phyloP scores from a whole-genome alignment of 768 basidiomycete genomes.

The Tulasnella sp. region DNA sequence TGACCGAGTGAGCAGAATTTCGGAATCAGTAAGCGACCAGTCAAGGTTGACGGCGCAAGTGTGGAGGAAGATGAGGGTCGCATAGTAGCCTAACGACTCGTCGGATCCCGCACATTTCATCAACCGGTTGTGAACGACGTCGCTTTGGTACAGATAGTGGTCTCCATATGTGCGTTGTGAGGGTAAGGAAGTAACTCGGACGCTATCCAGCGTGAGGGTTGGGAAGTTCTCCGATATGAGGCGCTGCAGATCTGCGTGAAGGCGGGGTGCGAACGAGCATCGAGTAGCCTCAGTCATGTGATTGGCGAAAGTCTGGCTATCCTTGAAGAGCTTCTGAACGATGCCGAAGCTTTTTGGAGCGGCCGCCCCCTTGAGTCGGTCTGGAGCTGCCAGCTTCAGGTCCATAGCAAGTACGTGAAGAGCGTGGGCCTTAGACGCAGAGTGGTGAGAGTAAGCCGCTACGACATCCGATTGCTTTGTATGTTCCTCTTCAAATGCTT shows the following conservation, averaged over 20 bases:
- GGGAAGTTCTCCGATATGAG: constrained; percentile 58
- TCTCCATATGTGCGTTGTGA: constrained; percentile 79
- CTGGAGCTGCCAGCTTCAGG: constrained; percentile 40
- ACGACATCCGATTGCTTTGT: constrained; percentile 65
- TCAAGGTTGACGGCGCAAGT: constrained; percentile 83
- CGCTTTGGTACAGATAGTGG: constrained; percentile 70
- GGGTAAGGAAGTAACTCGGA: constrained; percentile 63
- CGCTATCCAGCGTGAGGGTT: constrained; percentile 63
- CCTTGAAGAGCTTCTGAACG: constrained; percentile 38
- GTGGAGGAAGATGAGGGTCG: constrained; percentile 55
- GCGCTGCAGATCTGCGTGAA: constrained; percentile 65
- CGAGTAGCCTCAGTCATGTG: constrained; percentile 69
- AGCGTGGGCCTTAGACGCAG: constrained; percentile 71
- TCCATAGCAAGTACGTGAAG: constrained; percentile 75
- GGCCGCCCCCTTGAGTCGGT: constrained; percentile 34
- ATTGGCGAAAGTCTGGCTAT: constrained; percentile 48
- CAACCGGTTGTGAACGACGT: constrained; percentile 63
- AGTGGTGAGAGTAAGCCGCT: constrained; percentile 67
- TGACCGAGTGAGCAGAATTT: constrained; percentile 71
- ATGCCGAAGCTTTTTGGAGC: constrained; percentile 35
- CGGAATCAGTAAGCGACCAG: constrained; percentile 79
- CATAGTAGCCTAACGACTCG: constrained; percentile 49
- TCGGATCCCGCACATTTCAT: constrained; percentile 48
- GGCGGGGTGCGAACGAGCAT: constrained; percentile 68
- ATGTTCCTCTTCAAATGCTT: background rate